Evolutionary conservation across 257 asterid species (phyloP), one percentile per base, ranked within the genome.

Genomic region (Linaria vulgaris): DNA sequence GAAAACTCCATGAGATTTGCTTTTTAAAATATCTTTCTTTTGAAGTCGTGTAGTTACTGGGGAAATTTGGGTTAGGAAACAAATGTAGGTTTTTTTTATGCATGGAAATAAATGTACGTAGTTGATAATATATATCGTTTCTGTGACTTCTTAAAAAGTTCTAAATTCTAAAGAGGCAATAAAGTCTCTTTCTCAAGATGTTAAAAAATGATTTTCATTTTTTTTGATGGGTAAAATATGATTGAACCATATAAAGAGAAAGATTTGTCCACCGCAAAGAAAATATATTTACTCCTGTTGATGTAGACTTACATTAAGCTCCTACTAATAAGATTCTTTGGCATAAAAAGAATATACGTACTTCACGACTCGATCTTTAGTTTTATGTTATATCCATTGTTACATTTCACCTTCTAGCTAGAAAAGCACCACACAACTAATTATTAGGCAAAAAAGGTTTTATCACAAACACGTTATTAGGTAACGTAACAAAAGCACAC

Each of bases 301-400:
- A 56, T 24, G 20, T 12, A 22, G 45, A 37, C 37, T 13, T 38
- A 47, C 23, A 52, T 20, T 23, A 55, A 56, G 45, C 21, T 24
- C 25, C 12, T 12, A 44, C 56, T 53, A 49, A 54, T 27, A 27
- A n/a, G 52, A 69, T 65, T 59, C 69, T 63, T 65, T 48, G 39
- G 55, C 23, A 34, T 39, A 16, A 8, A 50, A 48, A 19, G 78
- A 63, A 73, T 62, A 68, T 73, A 41, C 57, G n/a, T n/a, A n/a
- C 14, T 54, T 54, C 4, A 15, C 6, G 19, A 6, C 15, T 60
- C 8, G 12, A 14, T 50, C 12, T 16, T 23, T 31, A 48, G 24
- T 16, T 16, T 48, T 12, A 23, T 4, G 3, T 48, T 25, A 6
- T 9, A 22, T 6, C 7, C 24, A 4, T 0, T 50, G 6, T 34